Evolutionary conservation across 208 protist genomes (phyloP).

Genomic region (Leishmania tropica): DNA sequence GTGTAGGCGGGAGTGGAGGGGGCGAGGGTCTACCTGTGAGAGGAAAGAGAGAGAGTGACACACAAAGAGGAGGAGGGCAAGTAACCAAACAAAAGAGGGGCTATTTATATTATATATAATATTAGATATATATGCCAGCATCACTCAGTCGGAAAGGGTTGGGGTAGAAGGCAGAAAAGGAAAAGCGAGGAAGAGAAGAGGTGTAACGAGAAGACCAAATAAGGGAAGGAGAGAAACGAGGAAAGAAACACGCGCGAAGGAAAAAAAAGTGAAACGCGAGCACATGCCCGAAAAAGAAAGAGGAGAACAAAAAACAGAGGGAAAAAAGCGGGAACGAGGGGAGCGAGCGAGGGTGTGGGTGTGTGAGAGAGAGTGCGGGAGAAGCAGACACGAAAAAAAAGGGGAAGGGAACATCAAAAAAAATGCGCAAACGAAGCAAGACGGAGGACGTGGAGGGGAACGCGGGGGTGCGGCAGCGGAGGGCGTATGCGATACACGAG

Average conservation of each 20-base stretch:
- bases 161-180: background rate
- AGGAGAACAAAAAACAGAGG: background rate
- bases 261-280: background rate
- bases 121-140: too few species aligned
- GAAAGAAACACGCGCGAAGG: background rate
- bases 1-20: background rate
- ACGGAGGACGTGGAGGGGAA: background rate
- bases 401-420: background rate
- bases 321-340: background rate
- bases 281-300: background rate
- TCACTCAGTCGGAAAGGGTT: background rate
- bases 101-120: too few species aligned
- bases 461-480: background rate
- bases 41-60: background rate
- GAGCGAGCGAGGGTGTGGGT: too few species aligned
- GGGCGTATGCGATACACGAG: background rate
- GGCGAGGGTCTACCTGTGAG: background rate
- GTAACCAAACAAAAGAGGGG: background rate
- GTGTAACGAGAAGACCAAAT: background rate
- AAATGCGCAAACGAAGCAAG: background rate
- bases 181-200: conserved; percentile 11
- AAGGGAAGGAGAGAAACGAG: background rate
- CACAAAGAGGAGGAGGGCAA: background rate
- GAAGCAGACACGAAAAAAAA: background rate
- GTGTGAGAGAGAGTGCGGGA: background rate